These are phyloP conservation scores for Emiliania huxleyi DNA, from an alignment of 78 protist species.

Conservation along the genomic window DNA sequence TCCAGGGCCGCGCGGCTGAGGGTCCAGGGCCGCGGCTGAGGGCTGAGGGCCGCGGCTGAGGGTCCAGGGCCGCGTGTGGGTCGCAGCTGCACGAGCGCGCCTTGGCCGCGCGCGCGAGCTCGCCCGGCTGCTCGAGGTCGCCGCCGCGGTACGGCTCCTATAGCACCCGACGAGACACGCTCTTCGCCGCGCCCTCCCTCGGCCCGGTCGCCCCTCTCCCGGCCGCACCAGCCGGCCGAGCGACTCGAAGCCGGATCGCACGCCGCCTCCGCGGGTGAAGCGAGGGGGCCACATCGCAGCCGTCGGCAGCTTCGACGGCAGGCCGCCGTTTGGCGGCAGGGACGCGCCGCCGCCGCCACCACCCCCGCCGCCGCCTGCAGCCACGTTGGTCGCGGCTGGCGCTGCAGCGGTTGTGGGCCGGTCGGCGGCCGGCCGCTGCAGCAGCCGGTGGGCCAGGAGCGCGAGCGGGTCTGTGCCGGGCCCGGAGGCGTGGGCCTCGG, in stretches of 20 bases:
- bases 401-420: too few relatives aligned
- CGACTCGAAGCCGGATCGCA: neutral
- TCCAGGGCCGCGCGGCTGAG: too few relatives aligned
- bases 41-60: too few relatives aligned
- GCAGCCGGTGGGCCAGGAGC: neutral
- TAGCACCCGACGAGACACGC: too few relatives aligned
- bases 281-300: neutral
- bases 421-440: too few relatives aligned
- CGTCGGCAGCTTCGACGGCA: neutral
- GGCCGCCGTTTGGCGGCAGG: neutral
- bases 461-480: neutral
- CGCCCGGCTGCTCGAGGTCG: constrained; percentile 5
- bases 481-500: neutral
- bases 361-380: too few relatives aligned
- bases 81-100: neutral
- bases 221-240: neutral
- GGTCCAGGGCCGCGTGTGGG: too few relatives aligned
- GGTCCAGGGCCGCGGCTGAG: too few relatives aligned
- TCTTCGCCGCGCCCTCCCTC: too few relatives aligned
- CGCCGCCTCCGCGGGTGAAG: neutral
- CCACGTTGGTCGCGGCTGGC: too few relatives aligned
- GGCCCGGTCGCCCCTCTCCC: too few relatives aligned
- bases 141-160: neutral
- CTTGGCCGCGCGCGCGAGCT: neutral
- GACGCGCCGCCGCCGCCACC: too few relatives aligned